These are phyloP conservation scores for Salix caprea DNA, from an alignment of 345 rosid species.

Conservation along the genomic window DNA sequence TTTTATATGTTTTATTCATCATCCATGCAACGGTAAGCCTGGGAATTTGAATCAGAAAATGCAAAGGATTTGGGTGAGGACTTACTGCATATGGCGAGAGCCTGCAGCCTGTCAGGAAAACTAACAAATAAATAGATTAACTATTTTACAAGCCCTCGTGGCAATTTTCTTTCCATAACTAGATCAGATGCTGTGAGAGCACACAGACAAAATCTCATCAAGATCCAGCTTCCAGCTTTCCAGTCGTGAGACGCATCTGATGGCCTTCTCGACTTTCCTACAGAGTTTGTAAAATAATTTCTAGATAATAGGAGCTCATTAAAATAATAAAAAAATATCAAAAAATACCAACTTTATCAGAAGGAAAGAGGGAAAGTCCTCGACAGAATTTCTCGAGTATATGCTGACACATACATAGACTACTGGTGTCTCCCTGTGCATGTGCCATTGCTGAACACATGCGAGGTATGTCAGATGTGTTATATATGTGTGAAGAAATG, in stretches of 20 bases:
- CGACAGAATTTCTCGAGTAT: constrained; percentile 8
- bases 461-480: neutral
- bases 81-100: neutral
- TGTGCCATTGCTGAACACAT: neutral
- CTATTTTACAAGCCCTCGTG: neutral
- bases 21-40: neutral
- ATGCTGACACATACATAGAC: neutral
- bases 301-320: too few species aligned
- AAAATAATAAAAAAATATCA: too few species aligned
- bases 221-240: too few species aligned
- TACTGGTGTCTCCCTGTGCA: neutral
- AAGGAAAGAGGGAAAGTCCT: neutral
- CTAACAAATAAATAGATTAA: neutral
- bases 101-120: neutral
- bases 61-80: neutral
- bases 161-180: neutral
- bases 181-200: neutral
- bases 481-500: neutral
- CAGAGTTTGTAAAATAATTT: too few species aligned
- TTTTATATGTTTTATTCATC: too few species aligned
- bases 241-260: too few species aligned
- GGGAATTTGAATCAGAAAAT: neutral
- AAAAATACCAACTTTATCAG: too few species aligned
- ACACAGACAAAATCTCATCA: too few species aligned
- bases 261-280: too few species aligned